Evolutionary conservation across 495 filamentous ascomycete species (phyloP), one percentile per base, ranked within the genome.

Genomic region (Podospora didyma): DNA sequence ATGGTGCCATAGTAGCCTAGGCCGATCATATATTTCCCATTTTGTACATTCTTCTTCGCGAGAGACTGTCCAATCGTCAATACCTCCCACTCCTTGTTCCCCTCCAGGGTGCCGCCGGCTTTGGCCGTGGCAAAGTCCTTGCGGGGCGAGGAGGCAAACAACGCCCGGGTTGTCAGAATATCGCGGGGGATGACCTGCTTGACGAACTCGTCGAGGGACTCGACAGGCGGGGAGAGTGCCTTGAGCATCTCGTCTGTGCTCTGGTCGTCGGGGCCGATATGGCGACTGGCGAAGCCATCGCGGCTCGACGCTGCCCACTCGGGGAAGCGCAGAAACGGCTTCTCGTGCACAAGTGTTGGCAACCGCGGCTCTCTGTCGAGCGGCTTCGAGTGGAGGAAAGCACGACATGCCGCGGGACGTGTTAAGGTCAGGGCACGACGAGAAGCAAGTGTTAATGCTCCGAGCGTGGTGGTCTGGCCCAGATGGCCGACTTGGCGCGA

Each of bases 1-100:
- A 85, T 82, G 39, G 94, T 93, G 14, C 85, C 88, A 54, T 90
- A 87, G 79, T 97, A 98, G 42, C 94, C 94, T 46, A 80, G 85
- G 3, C 94, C 94, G 62, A 97, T 90, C 59, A 93, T 91, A 62
- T 77, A 86, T 64, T 82, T 76, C 46, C 73, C 70, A 6, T 82
- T 74, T 45, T 80, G 79, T 62, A 89, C 89, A 56, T 87, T 74
- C 41, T 75, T 74, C 22, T 79, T 85, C 70, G 94, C 89, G 6
- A 86, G 81, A 44, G 82, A 75, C 2, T 83, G 81, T 49, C 72
- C 73, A 6, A 81, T 59, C 31, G 63, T 67, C 20, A 68, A 63
- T 23, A 76, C 71, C 48, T 72, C 69, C 54, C 56, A 68, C 64
- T 65, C 74, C 57, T 39, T 75, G 69, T 63, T 71, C 21, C 60